Percentiles rank a stretch among this genome's conserved stretches.
Evolutionary conservation across 2,329 filamentous ascomycete genomes (phyloP).

Genomic region (Geosmithia flava): DNA sequence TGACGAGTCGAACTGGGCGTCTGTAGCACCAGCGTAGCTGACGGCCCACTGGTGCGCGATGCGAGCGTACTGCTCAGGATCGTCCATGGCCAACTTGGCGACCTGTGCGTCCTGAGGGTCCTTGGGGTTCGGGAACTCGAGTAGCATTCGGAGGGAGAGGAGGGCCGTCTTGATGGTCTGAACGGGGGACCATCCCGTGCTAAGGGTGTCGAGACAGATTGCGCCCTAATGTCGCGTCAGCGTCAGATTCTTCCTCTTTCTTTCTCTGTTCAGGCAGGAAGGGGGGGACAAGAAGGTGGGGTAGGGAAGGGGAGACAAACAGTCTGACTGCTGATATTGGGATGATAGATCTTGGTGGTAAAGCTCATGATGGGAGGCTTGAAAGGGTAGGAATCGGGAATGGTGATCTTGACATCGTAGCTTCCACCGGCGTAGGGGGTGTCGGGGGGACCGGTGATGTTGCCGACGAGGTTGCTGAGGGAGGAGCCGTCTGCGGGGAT

Average conservation of each 20-base stretch:
- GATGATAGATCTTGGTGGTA: slow-evolving; percentile 90
- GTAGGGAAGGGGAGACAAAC: slow-evolving; percentile 35
- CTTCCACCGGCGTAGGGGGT: slow-evolving; percentile 86
- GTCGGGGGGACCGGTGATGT: slow-evolving; percentile 77
- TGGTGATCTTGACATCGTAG: slow-evolving; percentile 73
- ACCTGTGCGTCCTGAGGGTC: slow-evolving; percentile 97
- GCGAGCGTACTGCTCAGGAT: slow-evolving; percentile 66
- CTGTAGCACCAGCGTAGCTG: slow-evolving; percentile 65
- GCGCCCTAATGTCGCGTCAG: too few relatives aligned
- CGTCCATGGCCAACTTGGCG: slow-evolving; percentile 73
- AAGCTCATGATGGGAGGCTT: slow-evolving; percentile 86
- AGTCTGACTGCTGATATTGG: slow-evolving; percentile 89
- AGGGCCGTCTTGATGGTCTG: slow-evolving; percentile 93
- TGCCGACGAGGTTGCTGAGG: slow-evolving; percentile 70
- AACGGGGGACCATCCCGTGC: slow-evolving; percentile 85
- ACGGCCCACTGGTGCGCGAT: slow-evolving; percentile 88
- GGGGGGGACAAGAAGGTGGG: background rate
- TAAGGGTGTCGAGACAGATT: slow-evolving; percentile 90
- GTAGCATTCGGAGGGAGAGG: slow-evolving; percentile 82
- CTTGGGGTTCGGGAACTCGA: slow-evolving; percentile 87
- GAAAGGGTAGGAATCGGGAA: slow-evolving; percentile 86
- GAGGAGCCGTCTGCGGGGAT: slow-evolving; percentile 49
- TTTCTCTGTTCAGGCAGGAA: too few relatives aligned
- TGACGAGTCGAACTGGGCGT: slow-evolving; percentile 20
- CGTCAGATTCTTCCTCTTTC: too few relatives aligned